These are phyloP conservation scores for Epichloe amarillans DNA, from an alignment of 2,329 filamentous ascomycete genomes.

Conservation along the genomic window DNA sequence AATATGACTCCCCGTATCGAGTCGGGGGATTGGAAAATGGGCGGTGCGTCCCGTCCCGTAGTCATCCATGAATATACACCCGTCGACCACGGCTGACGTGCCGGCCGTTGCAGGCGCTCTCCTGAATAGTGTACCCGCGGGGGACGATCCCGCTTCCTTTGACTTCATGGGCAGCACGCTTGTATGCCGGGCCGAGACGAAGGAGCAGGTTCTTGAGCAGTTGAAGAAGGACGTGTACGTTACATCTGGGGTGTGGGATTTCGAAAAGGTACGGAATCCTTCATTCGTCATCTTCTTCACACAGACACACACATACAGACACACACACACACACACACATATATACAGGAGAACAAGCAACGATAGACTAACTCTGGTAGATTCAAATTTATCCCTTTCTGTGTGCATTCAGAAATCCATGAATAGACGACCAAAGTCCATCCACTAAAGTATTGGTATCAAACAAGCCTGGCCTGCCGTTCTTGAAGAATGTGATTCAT, in stretches of 20 bases:
- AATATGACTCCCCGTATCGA: constrained; percentile 38
- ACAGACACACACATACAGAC: no score
- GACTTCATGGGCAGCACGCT: constrained; percentile 66
- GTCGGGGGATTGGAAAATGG: constrained; percentile 47
- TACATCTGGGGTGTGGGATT: constrained; percentile 64
- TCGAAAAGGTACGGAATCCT: constrained; percentile 40
- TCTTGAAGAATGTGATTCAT: neutral
- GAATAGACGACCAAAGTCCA: neutral
- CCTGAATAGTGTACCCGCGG: constrained; percentile 50
- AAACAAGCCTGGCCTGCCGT: neutral
- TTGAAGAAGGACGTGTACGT: constrained; percentile 64
- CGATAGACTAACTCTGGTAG: constrained; percentile 13
- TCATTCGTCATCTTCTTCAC: no score
- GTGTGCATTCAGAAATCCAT: constrained; percentile 25
- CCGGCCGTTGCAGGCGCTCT: constrained; percentile 42
- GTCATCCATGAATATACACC: neutral
- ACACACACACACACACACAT: no score
- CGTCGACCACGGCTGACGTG: neutral
- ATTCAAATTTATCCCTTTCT: constrained; percentile 38
- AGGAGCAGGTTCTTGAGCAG: constrained; percentile 54
- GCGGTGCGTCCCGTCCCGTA: constrained; percentile 32
- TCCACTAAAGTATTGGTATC: constrained; percentile 3
- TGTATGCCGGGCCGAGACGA: constrained; percentile 50
- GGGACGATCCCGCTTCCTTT: constrained; percentile 43
- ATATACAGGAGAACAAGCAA: neutral